Conservation (phyloP, 2,329 filamentous ascomycete genomes). For the Hypoxylon rubiginosum region DNA sequence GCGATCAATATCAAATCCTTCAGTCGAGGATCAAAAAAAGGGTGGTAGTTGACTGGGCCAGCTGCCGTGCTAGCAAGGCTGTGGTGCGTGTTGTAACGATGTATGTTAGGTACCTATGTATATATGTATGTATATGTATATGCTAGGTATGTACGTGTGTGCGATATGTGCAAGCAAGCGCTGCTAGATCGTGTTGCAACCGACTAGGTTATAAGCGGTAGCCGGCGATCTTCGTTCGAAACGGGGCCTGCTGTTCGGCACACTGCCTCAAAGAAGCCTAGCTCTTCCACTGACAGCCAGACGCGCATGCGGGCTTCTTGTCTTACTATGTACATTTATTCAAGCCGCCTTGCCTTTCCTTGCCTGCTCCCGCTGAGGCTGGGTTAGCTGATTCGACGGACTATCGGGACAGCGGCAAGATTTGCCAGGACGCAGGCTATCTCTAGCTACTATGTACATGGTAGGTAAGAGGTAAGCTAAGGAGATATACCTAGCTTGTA, state of each 20-base stretch:
- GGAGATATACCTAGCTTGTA: background rate
- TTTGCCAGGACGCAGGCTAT: constrained; percentile 32
- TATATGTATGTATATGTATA: constrained; percentile 3
- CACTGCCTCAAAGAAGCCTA: constrained; percentile 55
- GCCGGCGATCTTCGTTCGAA: constrained; percentile 54
- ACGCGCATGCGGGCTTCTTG: constrained; percentile 41
- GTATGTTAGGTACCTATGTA: constrained; percentile 9
- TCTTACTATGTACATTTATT: constrained; percentile 31
- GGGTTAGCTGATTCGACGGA: constrained; percentile 28
- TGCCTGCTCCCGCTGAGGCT: constrained; percentile 11
- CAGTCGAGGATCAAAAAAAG: constrained; percentile 40
- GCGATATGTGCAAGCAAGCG: constrained; percentile 39
- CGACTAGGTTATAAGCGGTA: constrained; percentile 47
- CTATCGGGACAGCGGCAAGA: constrained; percentile 38
- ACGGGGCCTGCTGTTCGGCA: constrained; percentile 55
- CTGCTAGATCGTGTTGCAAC: constrained; percentile 56
- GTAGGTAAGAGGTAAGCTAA: constrained; percentile 21
- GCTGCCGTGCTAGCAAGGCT: constrained; percentile 39
- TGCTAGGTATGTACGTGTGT: constrained; percentile 3
- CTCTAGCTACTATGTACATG: constrained; percentile 15
- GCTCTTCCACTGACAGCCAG: constrained; percentile 39
- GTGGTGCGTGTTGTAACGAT: constrained; percentile 1
- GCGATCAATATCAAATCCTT: constrained; percentile 39
- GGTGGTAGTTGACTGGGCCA: constrained; percentile 31
- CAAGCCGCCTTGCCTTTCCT: constrained; percentile 32